Percentiles rank a stretch among this genome's conserved stretches.
phyloP scores from a whole-genome alignment of 495 filamentous ascomycete species.

The Staphylotrichum tortipilum region DNA sequence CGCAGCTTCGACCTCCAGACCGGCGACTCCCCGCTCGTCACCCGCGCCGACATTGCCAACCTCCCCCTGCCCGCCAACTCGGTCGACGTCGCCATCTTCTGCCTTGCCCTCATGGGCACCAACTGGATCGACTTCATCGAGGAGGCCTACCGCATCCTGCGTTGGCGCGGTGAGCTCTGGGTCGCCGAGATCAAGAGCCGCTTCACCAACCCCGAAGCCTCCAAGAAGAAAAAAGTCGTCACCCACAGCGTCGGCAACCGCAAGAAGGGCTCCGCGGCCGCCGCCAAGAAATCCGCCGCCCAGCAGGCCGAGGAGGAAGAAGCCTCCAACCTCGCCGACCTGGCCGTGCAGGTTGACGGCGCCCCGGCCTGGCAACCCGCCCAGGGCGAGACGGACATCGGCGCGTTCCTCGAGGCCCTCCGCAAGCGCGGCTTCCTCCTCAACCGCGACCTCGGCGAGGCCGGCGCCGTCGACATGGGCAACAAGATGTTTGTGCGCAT shows the following conservation, averaged over 20 bases:
- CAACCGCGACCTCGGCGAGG: constrained; percentile 40
- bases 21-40: constrained; percentile 58
- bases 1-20: constrained; percentile 48
- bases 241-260: constrained; percentile 55
- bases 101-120: constrained; percentile 94
- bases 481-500: constrained; percentile 99
- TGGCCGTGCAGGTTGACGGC: constrained; percentile 46
- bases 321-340: constrained; percentile 39
- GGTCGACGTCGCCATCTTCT: constrained; percentile 85
- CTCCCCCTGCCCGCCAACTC: constrained; percentile 62
- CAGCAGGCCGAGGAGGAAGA: constrained; percentile 27
- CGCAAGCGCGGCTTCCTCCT: constrained; percentile 69
- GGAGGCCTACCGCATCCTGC: constrained; percentile 82
- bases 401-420: constrained; percentile 81
- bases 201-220: constrained; percentile 57
- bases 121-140: constrained; percentile 96
- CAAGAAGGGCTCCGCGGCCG: constrained; percentile 25
- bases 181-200: constrained; percentile 91
- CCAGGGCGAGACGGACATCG: constrained; percentile 67
- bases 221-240: constrained; percentile 38
- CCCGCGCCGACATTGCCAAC: constrained; percentile 76
- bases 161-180: constrained; percentile 93
- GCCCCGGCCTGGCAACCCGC: constrained; percentile 31
- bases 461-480: constrained; percentile 62
- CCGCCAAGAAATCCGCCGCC: constrained; percentile 43